Evolutionary conservation across 2,329 filamentous ascomycete species (phyloP).

Genomic region (Cercospora brassicicola): DNA sequence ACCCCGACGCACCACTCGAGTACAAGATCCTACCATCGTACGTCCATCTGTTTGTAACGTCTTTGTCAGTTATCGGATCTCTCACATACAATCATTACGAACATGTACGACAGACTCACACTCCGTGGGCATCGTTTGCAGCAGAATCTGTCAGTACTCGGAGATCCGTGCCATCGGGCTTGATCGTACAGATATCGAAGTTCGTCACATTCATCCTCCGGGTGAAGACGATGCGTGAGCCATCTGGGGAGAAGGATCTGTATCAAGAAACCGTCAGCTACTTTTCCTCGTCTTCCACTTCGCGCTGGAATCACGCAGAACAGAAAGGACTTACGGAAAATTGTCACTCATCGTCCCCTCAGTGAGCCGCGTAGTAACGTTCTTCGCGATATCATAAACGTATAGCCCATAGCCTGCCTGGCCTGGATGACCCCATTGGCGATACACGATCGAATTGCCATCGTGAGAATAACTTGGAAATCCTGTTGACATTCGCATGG

Average conservation of each 20-base stretch:
- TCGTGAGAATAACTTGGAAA: constrained; percentile 11
- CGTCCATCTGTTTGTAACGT: background rate
- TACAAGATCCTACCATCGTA: constrained; percentile 8
- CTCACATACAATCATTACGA: background rate
- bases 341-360: constrained; percentile 6
- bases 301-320: background rate
- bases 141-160: background rate
- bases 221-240: constrained; percentile 11
- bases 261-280: background rate
- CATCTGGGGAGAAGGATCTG: constrained; percentile 12
- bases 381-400: background rate
- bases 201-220: constrained; percentile 6
- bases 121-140: constrained; percentile 8
- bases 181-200: constrained; percentile 13
- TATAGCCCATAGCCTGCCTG: background rate
- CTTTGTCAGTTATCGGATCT: background rate
- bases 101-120: background rate
- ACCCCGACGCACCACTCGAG: constrained; percentile 7
- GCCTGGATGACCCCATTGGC: constrained; percentile 4
- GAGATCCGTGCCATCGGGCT: constrained; percentile 11
- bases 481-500: background rate
- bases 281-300: background rate
- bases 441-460: constrained; percentile 7
- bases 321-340: background rate
- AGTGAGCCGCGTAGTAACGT: background rate